A percentile compares a stretch with the other conserved stretches of the same genome.
These are phyloP conservation scores for Penicillium antarcticum DNA, from an alignment of 495 filamentous ascomycete species.

Conservation along the genomic window DNA sequence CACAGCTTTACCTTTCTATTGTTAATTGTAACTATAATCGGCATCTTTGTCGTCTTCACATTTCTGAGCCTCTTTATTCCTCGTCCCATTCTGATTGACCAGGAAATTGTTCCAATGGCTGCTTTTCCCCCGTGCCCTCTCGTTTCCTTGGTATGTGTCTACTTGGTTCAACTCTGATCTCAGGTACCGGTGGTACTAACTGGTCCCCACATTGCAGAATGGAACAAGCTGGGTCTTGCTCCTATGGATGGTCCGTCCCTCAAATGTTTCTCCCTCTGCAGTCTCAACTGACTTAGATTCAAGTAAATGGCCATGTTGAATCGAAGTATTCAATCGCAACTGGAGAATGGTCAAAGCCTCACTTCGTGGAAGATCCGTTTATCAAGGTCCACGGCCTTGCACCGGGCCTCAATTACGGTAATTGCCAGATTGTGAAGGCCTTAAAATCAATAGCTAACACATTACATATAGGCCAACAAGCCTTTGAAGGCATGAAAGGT, in stretches of 20 bases:
- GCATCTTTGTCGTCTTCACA: neutral
- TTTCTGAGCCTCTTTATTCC: neutral
- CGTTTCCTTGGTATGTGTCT: neutral
- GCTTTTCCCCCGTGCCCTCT: neutral
- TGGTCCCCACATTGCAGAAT: neutral
- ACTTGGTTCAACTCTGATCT: neutral
- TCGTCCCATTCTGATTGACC: neutral
- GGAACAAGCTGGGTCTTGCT: neutral
- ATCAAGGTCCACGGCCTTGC: conserved; percentile 41
- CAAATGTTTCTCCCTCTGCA: neutral
- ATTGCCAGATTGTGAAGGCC: neutral
- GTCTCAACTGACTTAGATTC: neutral
- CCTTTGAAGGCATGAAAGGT: conserved; percentile 30
- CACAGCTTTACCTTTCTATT: neutral
- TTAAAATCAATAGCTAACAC: neutral
- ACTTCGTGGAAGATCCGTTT: conserved; percentile 40
- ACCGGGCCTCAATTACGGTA: conserved; percentile 42
- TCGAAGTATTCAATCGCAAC: conserved; percentile 29
- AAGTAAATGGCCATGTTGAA: conserved; percentile 49
- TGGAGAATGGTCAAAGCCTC: conserved; percentile 34
- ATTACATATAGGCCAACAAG: conserved; percentile 24
- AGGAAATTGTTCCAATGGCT: neutral
- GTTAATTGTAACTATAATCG: too few species aligned
- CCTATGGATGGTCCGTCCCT: neutral
- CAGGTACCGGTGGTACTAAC: neutral